Conservation (phyloP, 1,139 yeast genomes). For the Hemisphaericaspora xylanilytica region DNA sequence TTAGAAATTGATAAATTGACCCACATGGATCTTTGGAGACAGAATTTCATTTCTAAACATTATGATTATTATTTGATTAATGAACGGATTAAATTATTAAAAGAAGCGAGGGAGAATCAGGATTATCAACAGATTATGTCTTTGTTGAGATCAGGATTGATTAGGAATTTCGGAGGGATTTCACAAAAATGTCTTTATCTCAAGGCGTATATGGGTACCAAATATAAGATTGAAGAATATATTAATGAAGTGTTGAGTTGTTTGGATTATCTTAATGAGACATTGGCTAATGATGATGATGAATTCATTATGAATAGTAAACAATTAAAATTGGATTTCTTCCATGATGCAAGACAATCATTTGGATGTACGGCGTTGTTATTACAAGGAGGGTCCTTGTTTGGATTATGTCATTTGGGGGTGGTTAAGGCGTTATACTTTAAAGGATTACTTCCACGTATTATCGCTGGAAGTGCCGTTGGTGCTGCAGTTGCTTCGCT, state of each 20-base stretch:
- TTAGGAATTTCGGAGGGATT: constrained; percentile 90
- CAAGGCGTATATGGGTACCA: constrained; percentile 84
- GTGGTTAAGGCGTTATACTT: constrained; percentile 78
- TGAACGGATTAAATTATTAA: constrained; percentile 63
- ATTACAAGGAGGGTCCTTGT: constrained; percentile 90
- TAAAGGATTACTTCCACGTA: constrained; percentile 74
- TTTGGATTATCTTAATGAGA: constrained; percentile 52
- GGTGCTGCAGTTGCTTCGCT: constrained; percentile 92
- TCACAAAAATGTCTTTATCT: constrained; percentile 76
- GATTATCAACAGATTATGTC: constrained; percentile 63
- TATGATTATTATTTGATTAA: constrained; percentile 84
- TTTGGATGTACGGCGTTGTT: constrained; percentile 88
- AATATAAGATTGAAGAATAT: constrained; percentile 82
- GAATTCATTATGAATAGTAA: constrained; percentile 46
- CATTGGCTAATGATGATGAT: constrained; percentile 29
- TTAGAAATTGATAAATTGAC: constrained; percentile 61
- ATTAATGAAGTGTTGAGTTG: constrained; percentile 72
- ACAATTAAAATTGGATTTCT: constrained; percentile 74
- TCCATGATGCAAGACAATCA: constrained; percentile 86
- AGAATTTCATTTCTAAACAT: constrained; percentile 75
- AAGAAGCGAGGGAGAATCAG: constrained; percentile 59
- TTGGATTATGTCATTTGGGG: constrained; percentile 91
- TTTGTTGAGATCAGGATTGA: constrained; percentile 73
- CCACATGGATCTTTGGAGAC: constrained; percentile 79
- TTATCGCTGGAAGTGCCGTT: constrained; percentile 90